Conservation (phyloP, 192 early-diverging fungal genomes). For the Funneliformis geosporum region DNA sequence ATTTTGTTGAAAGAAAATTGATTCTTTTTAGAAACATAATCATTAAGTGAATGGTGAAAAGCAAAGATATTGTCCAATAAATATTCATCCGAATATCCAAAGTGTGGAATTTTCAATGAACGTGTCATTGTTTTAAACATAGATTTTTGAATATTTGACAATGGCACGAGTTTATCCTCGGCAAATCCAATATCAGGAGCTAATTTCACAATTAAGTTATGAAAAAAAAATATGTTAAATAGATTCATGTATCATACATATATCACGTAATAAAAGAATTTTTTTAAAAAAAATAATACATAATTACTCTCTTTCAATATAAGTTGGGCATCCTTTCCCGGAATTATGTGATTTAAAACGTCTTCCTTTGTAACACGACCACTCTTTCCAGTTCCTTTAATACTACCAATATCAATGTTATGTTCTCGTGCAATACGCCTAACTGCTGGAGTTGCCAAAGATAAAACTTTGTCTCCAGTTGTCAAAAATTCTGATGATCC, state of each 20-base stretch:
- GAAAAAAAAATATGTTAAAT: background rate
- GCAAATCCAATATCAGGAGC: conserved; percentile 37
- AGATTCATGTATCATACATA: background rate
- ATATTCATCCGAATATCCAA: conserved; percentile 92
- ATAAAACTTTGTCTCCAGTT: conserved; percentile 35
- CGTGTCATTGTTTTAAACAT: conserved; percentile 98
- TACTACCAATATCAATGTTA: conserved; percentile 68
- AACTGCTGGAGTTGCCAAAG: conserved; percentile 87
- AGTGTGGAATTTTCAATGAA: conserved; percentile 90
- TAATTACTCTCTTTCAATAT: background rate
- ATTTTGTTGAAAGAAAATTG: conserved; percentile 69
- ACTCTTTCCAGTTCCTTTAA: conserved; percentile 79
- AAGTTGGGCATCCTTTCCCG: background rate
- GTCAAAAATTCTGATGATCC: conserved; percentile 30
- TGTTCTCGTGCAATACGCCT: conserved; percentile 81
- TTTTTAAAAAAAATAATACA: background rate
- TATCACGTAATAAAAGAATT: background rate
- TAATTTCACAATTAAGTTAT: conserved; percentile 34
- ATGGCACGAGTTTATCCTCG: conserved; percentile 61
- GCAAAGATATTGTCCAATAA: conserved; percentile 67
- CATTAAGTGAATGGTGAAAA: conserved; percentile 70
- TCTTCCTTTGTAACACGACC: conserved; percentile 95
- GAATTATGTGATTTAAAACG: conserved; percentile 61
- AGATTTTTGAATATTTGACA: conserved; percentile 88
- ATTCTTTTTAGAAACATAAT: conserved; percentile 49